These are phyloP conservation scores for Lasiodiplodia sp. DNA, from an alignment of 2,329 filamentous ascomycete genomes.

Conservation along the genomic window DNA sequence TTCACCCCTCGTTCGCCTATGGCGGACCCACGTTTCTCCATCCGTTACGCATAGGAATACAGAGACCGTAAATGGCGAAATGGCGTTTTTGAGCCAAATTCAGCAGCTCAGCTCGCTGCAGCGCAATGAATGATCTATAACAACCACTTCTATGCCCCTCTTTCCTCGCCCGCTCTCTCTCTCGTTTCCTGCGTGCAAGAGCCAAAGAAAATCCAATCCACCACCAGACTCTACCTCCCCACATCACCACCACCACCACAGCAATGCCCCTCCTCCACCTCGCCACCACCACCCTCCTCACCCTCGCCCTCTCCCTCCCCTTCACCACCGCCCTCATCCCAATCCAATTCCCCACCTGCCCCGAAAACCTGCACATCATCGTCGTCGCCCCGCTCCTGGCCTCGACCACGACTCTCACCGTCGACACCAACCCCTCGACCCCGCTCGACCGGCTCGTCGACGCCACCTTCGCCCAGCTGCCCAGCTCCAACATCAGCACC, in stretches of 20 bases:
- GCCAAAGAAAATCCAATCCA: not conserved
- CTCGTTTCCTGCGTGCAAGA: not conserved
- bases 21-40: not conserved
- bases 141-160: not conserved
- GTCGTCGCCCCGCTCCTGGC: not conserved
- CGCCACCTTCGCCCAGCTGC: not conserved
- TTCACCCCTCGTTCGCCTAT: not conserved
- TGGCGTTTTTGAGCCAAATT: not conserved
- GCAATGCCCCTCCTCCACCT: not conserved
- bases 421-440: not conserved
- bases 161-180: not conserved
- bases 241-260: not conserved
- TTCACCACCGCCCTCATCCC: not conserved
- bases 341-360: not conserved
- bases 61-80: not conserved
- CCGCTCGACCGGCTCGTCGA: not conserved
- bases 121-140: not conserved
- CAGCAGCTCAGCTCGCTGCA: not conserved
- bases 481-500: not conserved
- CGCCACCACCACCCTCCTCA: not conserved
- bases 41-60: not conserved
- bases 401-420: not conserved
- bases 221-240: not conserved
- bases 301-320: not conserved
- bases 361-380: conserved; percentile 3